phyloP scores from a whole-genome alignment of 352 stramenopile genomes.

The Lagenidium giganteum region DNA sequence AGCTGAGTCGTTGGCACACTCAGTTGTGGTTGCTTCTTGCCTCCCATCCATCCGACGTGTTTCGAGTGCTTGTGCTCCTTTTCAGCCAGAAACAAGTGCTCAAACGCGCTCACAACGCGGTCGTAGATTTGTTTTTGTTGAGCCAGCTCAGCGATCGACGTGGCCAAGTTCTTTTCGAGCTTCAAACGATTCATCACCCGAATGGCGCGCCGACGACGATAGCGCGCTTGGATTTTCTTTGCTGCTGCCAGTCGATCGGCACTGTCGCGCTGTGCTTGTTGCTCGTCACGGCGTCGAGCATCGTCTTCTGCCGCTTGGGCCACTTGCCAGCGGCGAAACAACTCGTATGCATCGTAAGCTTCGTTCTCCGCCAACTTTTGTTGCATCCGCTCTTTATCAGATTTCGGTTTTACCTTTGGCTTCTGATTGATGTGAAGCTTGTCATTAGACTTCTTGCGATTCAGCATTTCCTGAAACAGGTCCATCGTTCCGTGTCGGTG shows the following conservation, averaged over 20 bases:
- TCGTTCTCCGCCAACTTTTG: constrained; percentile 37
- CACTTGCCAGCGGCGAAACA: constrained; percentile 67
- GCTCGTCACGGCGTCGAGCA: constrained; percentile 14
- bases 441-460: constrained; percentile 36
- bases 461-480: constrained; percentile 76
- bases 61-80: constrained; percentile 15
- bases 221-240: constrained; percentile 61
- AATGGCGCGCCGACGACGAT: constrained; percentile 46
- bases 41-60: constrained; percentile 13
- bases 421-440: constrained; percentile 20
- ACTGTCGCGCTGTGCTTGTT: constrained; percentile 22
- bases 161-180: constrained; percentile 38
- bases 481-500: constrained; percentile 57
- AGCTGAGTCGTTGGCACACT: constrained; percentile 39
- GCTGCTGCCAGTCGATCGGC: constrained; percentile 27
- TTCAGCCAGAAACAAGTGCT: constrained; percentile 10
- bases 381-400: constrained; percentile 5
- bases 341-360: constrained; percentile 55
- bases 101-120: constrained; percentile 32
- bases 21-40: constrained; percentile 5
- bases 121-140: constrained; percentile 50
- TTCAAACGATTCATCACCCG: constrained; percentile 40
- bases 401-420: constrained; percentile 4
- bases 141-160: constrained; percentile 37
- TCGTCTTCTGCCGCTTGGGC: constrained; percentile 54